Base-by-base conservation (phyloP, 176 grass and related monocot genomes). In the Phragmites australis region DNA sequence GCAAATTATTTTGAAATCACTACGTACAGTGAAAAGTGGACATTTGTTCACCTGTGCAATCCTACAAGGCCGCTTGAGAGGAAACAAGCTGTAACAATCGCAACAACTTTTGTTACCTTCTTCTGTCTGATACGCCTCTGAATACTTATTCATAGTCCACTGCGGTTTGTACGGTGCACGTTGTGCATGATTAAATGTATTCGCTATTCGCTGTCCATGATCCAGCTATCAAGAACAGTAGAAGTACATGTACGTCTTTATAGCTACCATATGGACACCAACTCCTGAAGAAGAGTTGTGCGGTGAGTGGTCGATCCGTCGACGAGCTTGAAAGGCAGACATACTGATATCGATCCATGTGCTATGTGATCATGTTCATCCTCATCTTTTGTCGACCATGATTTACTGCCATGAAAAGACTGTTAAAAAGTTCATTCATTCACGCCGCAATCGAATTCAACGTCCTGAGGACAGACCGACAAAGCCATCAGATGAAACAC, bases 241-340 rank as follows among this genome's bases (percentile, higher is more conserved):
- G 8, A 11, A 48, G 65, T 75, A 69, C 78, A 34, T 37, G 34
- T 37, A 54, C 70, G 52, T 58, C 53, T 70, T 82, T 82, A 44
- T 70, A 19, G 71, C 66, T 18, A 8, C n/a, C n/a, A n/a, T n/a
- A n/a, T n/a, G n/a, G n/a, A n/a, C 15, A 19, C 45, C 49, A 48
- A 9, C 23, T 25, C 29, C 11, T 5, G 4, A n/a, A 46, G 25
- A 46, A 18, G 27, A 54, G 58, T 8, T 77, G 25, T 16, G 54
- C 39, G 11, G 15, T 21, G 21, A 32, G 15, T 2, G 5, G 31
- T 66, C 37, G 50, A 52, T n/a, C n/a, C 18, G 37, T 26, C 17
- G 18, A 43, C 15, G 22, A 58, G 22, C 71, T 8, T 13, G 68
- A 27, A 12, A 46, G 29, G 57, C 27, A 34, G 13, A 46, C 21